Base-by-base conservation (phyloP, 2,329 filamentous ascomycete species). In the Hypocrella siamensis region DNA sequence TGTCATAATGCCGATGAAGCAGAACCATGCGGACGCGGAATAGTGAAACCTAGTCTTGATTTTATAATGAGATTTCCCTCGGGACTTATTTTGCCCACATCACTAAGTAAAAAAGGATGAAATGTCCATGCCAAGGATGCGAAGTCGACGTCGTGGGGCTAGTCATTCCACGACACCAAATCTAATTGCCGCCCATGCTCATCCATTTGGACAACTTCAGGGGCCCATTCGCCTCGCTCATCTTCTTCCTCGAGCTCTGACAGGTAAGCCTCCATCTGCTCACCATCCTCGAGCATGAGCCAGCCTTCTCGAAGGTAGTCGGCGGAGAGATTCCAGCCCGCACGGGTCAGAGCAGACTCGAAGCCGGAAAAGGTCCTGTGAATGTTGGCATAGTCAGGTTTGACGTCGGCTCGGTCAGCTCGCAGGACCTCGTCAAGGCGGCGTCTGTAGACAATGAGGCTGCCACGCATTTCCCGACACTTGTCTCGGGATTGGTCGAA, bases 321-420 rank as follows among this genome's bases (percentile, higher is more conserved):
- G 6, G 54, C 60, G 12, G 58, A 46, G 10, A 76, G 46, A 33
- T 75, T 67, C 72, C 71, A 76, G 4, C 61, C 67, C 3, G 75
- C 50, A 4, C 54, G 54, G 2, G 53, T 51, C 6, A 48, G 44
- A 5, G 38, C 40, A 6, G 45, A 37, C 35, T 57, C 53, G 1
- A 58, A 39, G 10, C 44, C 42, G 1, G 51, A 39, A 42, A 75
- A 72, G 4, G 64, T 61, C 5, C 53, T 51, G 11, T 58, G 57
- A 6, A 68, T 61, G 2, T 51, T 54, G 3, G 52, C 49, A 35
- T 66, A 60, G 6, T 61, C 58, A 0, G 48, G 38, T 3, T 56
- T 57, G 17, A 37, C 15, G 25, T 56, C 42, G 5, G 39, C 34
- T 9, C 42, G 40, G 9, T 52, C 53, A 5, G 45, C 47, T 5